phyloP scores from a whole-genome alignment of 1,284 basidiomycete genomes.

The Lentinula novae-zelandiae region DNA sequence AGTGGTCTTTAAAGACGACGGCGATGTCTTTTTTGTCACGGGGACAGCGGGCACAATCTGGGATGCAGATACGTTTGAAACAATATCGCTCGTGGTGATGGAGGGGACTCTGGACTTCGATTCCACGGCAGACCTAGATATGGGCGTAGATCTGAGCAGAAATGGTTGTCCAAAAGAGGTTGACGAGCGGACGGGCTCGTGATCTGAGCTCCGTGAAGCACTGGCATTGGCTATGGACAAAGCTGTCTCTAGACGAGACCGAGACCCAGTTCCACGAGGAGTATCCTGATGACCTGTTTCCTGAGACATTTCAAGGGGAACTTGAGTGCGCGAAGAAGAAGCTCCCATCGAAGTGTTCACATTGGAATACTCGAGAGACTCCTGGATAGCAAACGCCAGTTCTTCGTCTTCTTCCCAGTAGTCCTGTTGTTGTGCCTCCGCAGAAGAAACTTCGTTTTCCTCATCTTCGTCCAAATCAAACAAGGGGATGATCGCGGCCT shows the following conservation, averaged over 20 bases:
- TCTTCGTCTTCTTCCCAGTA: conserved; percentile 40
- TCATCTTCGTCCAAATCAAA: conserved; percentile 49
- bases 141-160: conserved; percentile 1
- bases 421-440: not conserved
- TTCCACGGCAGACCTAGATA: not conserved
- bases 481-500: conserved; percentile 37
- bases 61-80: not conserved
- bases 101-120: not conserved
- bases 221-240: conserved; percentile 59
- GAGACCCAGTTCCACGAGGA: not conserved
- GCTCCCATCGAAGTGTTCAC: conserved; percentile 24
- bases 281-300: not conserved
- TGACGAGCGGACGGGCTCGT: not conserved
- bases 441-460: conserved; percentile 8
- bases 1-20: not conserved
- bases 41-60: not conserved
- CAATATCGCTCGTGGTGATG: no score
- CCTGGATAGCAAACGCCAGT: conserved; percentile 56
- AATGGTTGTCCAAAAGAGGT: conserved; percentile 12
- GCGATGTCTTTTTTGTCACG: no score
- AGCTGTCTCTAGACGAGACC: conserved; percentile 55
- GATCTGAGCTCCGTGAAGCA: conserved; percentile 26
- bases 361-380: conserved; percentile 37
- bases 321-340: conserved; percentile 22
- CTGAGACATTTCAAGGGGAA: not conserved